Evolutionary conservation across 768 basidiomycete species (phyloP).

Genomic region (Tubosaeta sp.): DNA sequence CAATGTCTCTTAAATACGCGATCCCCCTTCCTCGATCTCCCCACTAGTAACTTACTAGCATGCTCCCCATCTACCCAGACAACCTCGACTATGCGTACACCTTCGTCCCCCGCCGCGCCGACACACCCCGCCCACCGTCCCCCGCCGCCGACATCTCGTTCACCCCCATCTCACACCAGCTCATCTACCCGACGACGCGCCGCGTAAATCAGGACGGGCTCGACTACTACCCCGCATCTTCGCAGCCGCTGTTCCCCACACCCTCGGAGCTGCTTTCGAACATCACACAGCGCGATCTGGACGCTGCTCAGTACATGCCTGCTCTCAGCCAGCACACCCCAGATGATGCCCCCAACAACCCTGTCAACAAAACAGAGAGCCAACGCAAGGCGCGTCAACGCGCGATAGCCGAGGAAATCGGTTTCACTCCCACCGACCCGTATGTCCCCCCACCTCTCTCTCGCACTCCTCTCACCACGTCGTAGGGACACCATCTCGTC

Average conservation of each 20-base stretch:
- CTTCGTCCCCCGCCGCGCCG: slow-evolving; percentile 6
- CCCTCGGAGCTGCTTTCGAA: slow-evolving; percentile 60
- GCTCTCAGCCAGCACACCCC: slow-evolving; percentile 8
- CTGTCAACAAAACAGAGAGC: slow-evolving; percentile 38
- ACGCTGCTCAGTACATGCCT: slow-evolving; percentile 4
- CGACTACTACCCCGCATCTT: slow-evolving; percentile 19
- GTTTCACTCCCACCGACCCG: slow-evolving; percentile 61
- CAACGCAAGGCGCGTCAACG: slow-evolving; percentile 56
- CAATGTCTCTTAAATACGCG: slow-evolving; percentile 1
- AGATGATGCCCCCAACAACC: background rate
- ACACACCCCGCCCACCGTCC: background rate
- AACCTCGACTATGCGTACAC: slow-evolving; percentile 2
- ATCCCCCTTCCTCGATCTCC: background rate
- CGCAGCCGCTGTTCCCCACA: slow-evolving; percentile 52
- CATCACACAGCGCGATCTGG: slow-evolving; percentile 18
- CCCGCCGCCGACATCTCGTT: background rate
- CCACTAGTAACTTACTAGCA: background rate
- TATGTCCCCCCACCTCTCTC: slow-evolving; percentile 27
- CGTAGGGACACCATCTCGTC: slow-evolving; percentile 67
- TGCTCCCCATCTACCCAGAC: slow-evolving; percentile 8
- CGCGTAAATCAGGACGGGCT: slow-evolving; percentile 6
- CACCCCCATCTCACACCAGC: slow-evolving; percentile 8
- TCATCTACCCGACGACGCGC: slow-evolving; percentile 11
- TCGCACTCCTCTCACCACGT: background rate
- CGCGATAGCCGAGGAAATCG: slow-evolving; percentile 51